Conservation (phyloP, 2,329 filamentous ascomycete species). For the Fusarium penzigii region DNA sequence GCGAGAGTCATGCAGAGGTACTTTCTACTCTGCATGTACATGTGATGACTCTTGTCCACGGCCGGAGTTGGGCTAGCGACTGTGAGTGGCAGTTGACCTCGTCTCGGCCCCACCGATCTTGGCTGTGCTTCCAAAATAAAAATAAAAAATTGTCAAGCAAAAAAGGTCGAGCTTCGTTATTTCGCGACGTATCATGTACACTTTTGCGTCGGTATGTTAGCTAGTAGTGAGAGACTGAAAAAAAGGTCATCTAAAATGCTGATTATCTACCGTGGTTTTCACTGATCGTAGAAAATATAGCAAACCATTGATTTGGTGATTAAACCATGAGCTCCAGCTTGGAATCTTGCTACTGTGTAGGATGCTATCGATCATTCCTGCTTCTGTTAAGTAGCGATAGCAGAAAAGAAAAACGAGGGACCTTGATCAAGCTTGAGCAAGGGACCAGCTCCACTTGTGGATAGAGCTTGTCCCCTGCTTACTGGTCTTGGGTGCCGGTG, state of each 20-base stretch:
- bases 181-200: conserved; percentile 15
- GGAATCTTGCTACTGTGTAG: neutral
- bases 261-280: too few relatives aligned
- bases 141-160: conserved; percentile 13
- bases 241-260: too few relatives aligned
- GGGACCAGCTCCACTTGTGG: conserved; percentile 25
- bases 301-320: too few relatives aligned
- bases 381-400: neutral
- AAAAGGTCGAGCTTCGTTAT: conserved; percentile 14
- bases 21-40: conserved; percentile 23
- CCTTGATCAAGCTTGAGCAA: conserved; percentile 24
- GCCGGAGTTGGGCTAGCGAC: conserved; percentile 32
- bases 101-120: conserved; percentile 30
- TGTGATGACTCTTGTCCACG: conserved; percentile 23
- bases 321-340: too few relatives aligned
- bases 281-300: too few relatives aligned
- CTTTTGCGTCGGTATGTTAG: conserved; percentile 1
- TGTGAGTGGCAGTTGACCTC: conserved; percentile 33
- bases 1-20: conserved; percentile 29
- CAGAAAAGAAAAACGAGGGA: conserved; percentile 13
- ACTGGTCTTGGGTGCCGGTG: conserved; percentile 16
- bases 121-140: conserved; percentile 1
- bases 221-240: too few relatives aligned
- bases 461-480: conserved; percentile 25
- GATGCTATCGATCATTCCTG: neutral